Evolutionary conservation across 2,329 filamentous ascomycete species (phyloP).

Genomic region (Colletotrichum liriopes): DNA sequence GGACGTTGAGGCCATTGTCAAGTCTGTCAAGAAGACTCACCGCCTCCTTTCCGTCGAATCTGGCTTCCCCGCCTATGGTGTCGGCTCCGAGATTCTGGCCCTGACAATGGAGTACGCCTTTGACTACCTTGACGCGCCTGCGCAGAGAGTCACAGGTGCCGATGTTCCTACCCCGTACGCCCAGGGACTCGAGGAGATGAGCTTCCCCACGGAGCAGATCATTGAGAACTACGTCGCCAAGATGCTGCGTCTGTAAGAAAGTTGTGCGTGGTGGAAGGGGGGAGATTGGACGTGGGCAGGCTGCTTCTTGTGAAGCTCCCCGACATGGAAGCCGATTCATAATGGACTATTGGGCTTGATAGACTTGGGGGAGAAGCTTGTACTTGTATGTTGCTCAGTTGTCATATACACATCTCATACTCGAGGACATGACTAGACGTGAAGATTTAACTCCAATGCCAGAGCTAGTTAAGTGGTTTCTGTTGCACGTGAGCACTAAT

Average conservation of each 20-base stretch:
- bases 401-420: conserved; percentile 54
- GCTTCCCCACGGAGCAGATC: conserved; percentile 90
- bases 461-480: not conserved
- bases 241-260: conserved; percentile 81
- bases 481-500: not conserved
- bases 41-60: conserved; percentile 93
- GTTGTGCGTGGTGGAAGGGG: not conserved
- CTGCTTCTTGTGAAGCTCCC: conserved; percentile 21
- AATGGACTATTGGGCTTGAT: conserved; percentile 36
- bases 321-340: conserved; percentile 21
- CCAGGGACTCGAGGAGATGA: conserved; percentile 92
- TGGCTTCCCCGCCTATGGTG: conserved; percentile 95
- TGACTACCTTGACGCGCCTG: conserved; percentile 96
- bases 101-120: conserved; percentile 98
- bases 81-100: conserved; percentile 92
- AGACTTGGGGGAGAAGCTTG: conserved; percentile 47
- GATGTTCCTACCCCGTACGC: conserved; percentile 98
- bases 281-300: conserved; percentile 12
- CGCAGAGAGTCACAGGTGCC: conserved; percentile 93
- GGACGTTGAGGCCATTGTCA: conserved; percentile 94
- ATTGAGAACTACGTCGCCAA: conserved; percentile 93
- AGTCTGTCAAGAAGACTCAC: conserved; percentile 98
- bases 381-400: conserved; percentile 59
- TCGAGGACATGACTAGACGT: conserved; percentile 31
- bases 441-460: not conserved